These are phyloP conservation scores for Didymella exigua DNA, from an alignment of 2,329 filamentous ascomycete species.

Conservation along the genomic window DNA sequence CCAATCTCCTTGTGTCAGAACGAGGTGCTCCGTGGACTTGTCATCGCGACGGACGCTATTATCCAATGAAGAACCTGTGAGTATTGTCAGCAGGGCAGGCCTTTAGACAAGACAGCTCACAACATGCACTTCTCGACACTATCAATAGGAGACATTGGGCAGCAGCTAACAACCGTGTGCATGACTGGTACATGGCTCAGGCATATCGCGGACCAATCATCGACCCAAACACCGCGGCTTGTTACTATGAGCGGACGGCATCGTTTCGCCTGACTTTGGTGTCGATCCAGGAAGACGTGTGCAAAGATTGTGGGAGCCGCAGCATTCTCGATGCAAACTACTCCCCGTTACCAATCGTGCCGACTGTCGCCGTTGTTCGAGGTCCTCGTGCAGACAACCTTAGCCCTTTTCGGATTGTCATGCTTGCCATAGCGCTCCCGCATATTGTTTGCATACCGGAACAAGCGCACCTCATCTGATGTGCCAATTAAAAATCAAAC, in stretches of 20 bases:
- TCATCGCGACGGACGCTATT: constrained; percentile 16
- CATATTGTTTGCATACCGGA: constrained; percentile 35
- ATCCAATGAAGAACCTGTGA: constrained; percentile 37
- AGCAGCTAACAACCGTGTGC: constrained; percentile 38
- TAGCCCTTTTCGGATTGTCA: constrained; percentile 27
- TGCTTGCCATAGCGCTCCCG: constrained; percentile 37
- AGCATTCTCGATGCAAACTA: constrained; percentile 23
- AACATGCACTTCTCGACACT: constrained; percentile 23
- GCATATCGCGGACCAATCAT: constrained; percentile 40
- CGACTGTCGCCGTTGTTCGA: constrained; percentile 18
- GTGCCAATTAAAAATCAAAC: constrained; percentile 23
- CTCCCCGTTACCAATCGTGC: constrained; percentile 26
- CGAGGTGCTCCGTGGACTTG: constrained; percentile 26
- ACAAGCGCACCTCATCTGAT: constrained; percentile 24
- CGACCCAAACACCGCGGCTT: constrained; percentile 27
- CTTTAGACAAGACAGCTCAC: constrained; percentile 28
- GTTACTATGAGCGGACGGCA: constrained; percentile 20
- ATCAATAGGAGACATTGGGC: constrained; percentile 38
- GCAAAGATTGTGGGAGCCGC: constrained; percentile 8
- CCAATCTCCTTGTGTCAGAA: constrained; percentile 27
- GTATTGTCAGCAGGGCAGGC: constrained; percentile 28
- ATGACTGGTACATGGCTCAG: constrained; percentile 42
- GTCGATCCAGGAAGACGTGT: constrained; percentile 6
- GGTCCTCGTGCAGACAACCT: constrained; percentile 20
- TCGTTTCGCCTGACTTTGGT: constrained; percentile 9